Conservation (phyloP, 2,329 filamentous ascomycete species). For the Sarocladium kiliense region DNA sequence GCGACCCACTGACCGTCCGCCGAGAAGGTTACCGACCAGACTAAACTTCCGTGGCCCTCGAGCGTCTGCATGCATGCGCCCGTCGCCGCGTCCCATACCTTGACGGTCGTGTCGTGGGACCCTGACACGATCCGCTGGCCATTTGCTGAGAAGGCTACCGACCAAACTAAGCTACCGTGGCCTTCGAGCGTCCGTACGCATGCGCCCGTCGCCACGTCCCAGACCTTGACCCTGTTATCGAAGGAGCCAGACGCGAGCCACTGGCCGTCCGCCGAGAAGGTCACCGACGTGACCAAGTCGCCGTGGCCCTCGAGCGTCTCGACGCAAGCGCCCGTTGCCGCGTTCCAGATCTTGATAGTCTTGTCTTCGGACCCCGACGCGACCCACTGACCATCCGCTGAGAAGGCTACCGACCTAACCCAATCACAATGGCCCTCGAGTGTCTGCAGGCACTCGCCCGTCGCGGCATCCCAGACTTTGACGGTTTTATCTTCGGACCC, state of each 20-base stretch:
- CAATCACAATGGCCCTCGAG: too few relatives aligned
- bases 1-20: neutral
- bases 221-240: constrained; percentile 11
- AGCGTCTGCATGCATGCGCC: neutral
- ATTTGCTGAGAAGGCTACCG: neutral
- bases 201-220: constrained; percentile 10
- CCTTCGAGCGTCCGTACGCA: constrained; percentile 11
- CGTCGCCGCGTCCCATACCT: neutral
- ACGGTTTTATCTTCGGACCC: too few relatives aligned
- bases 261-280: constrained; percentile 7
- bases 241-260: constrained; percentile 9
- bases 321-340: neutral
- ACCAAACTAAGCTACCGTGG: constrained; percentile 1
- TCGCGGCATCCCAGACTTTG: too few relatives aligned
- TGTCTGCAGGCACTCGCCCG: too few relatives aligned
- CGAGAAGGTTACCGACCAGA: neutral
- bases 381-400: too few relatives aligned
- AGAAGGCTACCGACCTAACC: too few relatives aligned
- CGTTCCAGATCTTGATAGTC: neutral
- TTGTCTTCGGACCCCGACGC: too few relatives aligned
- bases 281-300: neutral
- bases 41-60: neutral
- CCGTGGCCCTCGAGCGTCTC: neutral
- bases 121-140: neutral
- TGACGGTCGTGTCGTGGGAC: neutral